phyloP scores from a whole-genome alignment of 352 stramenopile species.

The Phytopythium sindhum region DNA sequence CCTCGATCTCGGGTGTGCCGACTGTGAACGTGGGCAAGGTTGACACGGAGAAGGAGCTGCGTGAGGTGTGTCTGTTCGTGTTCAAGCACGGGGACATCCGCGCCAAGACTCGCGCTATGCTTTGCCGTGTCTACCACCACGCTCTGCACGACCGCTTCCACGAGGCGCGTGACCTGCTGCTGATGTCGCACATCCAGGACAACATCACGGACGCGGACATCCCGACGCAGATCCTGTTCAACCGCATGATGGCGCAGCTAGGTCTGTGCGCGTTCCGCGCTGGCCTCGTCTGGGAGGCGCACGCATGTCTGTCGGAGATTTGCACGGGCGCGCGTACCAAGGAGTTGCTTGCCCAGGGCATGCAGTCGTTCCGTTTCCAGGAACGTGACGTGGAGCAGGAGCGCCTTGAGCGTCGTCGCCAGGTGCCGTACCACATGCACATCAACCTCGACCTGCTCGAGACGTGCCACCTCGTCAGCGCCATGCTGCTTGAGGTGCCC shows the following conservation, averaged over 20 bases:
- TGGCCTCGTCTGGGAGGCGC: conserved; percentile 94
- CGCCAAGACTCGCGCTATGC: conserved; percentile 94
- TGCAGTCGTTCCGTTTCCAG: conserved; percentile 87
- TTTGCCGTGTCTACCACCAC: conserved; percentile 98
- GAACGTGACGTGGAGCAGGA: conserved; percentile 97
- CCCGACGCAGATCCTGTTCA: conserved; percentile 97
- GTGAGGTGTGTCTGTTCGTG: conserved; percentile 90
- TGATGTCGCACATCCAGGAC: conserved; percentile 99
- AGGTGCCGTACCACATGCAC: conserved; percentile 99
- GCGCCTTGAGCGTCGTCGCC: conserved; percentile 94
- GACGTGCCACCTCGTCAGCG: conserved; percentile 96
- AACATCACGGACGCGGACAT: conserved; percentile 92
- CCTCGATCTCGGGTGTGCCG: conserved; percentile 67
- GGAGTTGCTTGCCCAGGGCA: conserved; percentile 97
- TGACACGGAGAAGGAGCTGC: conserved; percentile 83
- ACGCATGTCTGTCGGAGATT: conserved; percentile 97
- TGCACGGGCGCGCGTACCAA: conserved; percentile 92
- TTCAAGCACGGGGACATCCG: conserved; percentile 93
- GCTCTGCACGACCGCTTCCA: conserved; percentile 98
- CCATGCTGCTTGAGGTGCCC: conserved; percentile 98
- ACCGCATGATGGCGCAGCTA: conserved; percentile 92
- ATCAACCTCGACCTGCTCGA: conserved; percentile 99
- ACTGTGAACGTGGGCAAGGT: conserved; percentile 48
- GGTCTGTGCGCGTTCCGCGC: conserved; percentile 96
- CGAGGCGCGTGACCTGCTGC: conserved; percentile 96